Base-by-base conservation (phyloP, 2,329 filamentous ascomycete genomes). In the Pseudocercospora fijiensis region DNA sequence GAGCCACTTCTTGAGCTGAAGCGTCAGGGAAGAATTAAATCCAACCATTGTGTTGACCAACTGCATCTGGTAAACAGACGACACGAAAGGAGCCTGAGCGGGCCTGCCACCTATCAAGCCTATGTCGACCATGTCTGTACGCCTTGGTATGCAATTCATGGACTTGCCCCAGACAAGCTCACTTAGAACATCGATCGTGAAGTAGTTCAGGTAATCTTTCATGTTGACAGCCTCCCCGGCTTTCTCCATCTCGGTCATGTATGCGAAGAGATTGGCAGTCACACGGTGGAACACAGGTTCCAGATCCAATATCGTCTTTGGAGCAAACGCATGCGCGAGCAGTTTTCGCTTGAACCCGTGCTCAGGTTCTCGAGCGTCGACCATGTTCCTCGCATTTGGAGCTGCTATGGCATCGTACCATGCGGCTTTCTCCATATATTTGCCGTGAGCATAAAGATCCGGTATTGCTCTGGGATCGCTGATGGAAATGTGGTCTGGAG, bases 151-250 rank as follows among this genome's bases (percentile, higher is more conserved):
- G 11, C 20, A 26, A 3, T 57, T 16, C 55, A 57, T 57, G 11
- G 27, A 57, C 16, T 37, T 20, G 11, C 55, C 55, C 55, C 55
- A 57, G 4, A 57, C 55, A 22, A 57, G 55, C 20, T 57, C 55
- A 18, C 55, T 57, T 18, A 57, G 27, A 0, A 57, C 55, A 20
- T 57, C 55, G 18, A 57, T 57, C 2, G 55, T 57, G 55, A 57
- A 57, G 55, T 57, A 57, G 37, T 57, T 57, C 30, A 57, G 26
- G 37, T 57, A 57, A n/a, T 57, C 20, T 24, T 43, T 57, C 55
- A 57, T 57, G 30, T 41, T 57, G 55, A 57, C 16, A 7, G 55
- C 30, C 16, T 57, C 9, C n/a, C 30, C 30, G 4, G 30, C 28
- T 16, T 37, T 20, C n/a, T 37, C 55, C 30, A 43, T 27, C 10